Conservation (phyloP, 768 basidiomycete genomes). For the Clitopilus passeckerianus region DNA sequence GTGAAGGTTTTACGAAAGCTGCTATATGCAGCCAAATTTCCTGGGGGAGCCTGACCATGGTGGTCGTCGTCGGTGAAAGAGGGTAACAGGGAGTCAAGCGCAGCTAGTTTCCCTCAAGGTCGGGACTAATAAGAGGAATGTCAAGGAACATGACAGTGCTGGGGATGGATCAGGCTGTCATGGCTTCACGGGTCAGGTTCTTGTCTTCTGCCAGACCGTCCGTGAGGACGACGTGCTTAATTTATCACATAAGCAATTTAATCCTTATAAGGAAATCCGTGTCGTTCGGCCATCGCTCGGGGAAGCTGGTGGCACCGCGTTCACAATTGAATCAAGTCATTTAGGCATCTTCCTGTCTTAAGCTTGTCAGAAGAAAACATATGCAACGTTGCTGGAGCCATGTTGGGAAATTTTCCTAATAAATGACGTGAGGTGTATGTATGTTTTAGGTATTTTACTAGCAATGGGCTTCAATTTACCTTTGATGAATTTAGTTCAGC, state of each 20-base stretch:
- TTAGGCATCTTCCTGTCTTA: background rate
- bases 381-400: background rate
- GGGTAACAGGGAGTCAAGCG: background rate
- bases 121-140: background rate
- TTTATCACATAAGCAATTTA: background rate
- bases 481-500: background rate
- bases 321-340: background rate
- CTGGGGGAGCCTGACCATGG: conserved; percentile 15
- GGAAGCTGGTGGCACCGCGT: background rate
- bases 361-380: background rate
- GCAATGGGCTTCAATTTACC: background rate
- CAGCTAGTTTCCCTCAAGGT: background rate
- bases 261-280: background rate
- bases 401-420: background rate
- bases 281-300: background rate
- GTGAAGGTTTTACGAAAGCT: conserved; percentile 17
- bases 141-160: background rate
- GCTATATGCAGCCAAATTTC: conserved; percentile 25
- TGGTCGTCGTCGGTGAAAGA: background rate
- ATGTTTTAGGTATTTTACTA: background rate
- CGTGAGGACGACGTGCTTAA: background rate
- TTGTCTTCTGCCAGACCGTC: background rate
- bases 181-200: background rate
- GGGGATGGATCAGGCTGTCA: background rate
- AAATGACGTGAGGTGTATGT: background rate